Percentiles rank a stretch among this genome's conserved stretches.
These are phyloP conservation scores for Kitagawia praeruptora DNA, from an alignment of 129 eudicot species.

Conservation along the genomic window DNA sequence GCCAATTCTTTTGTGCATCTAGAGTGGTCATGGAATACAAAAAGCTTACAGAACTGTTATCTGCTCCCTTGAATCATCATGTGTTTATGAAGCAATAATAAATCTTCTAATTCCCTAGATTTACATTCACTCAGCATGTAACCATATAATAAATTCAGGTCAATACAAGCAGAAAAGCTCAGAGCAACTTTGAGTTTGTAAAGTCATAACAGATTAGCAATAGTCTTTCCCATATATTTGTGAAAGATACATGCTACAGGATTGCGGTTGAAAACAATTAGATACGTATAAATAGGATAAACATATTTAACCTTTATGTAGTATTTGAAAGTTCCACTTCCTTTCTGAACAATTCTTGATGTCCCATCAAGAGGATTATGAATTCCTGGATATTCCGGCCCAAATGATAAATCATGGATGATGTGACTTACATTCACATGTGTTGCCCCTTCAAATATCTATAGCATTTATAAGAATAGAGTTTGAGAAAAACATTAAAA, in stretches of 20 bases:
- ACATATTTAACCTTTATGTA: conserved; percentile 77
- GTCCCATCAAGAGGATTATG: conserved; percentile 95
- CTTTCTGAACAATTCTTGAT: conserved; percentile 48
- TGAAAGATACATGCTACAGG: neutral
- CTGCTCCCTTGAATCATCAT: neutral
- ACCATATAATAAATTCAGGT: neutral
- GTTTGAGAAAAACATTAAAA: neutral
- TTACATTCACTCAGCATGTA: neutral
- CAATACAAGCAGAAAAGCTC: neutral
- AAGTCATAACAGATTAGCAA: neutral
- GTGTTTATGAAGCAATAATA: neutral
- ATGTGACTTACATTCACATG: conserved; percentile 95
- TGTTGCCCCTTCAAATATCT: conserved; percentile 89
- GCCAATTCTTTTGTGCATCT: neutral
- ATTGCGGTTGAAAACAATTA: neutral
- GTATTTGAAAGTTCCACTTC: conserved; percentile 94
- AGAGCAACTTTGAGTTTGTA: neutral
- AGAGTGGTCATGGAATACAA: neutral
- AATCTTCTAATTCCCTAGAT: neutral
- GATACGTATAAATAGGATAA: neutral
- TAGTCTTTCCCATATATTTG: neutral
- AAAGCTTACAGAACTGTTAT: neutral
- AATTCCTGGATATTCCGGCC: conserved; percentile 93
- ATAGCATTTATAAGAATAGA: neutral
- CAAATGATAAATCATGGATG: conserved; percentile 91